Percentiles rank a stretch among this genome's conserved stretches.
These are phyloP conservation scores for Neurospora intermedia DNA, from an alignment of 495 filamentous ascomycete genomes.

Conservation along the genomic window DNA sequence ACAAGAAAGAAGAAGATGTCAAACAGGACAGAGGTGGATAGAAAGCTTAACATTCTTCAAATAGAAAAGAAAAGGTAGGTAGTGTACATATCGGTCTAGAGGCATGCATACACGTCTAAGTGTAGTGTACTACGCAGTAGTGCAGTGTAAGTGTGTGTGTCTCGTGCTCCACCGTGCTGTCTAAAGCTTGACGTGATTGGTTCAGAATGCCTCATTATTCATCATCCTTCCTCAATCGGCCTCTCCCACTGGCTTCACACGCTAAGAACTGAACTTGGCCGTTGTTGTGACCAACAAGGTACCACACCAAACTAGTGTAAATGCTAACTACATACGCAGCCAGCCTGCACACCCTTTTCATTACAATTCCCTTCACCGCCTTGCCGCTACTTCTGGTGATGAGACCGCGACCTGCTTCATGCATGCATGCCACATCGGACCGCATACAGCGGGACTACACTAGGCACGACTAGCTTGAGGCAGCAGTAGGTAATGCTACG, in stretches of 20 bases:
- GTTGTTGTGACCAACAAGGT: not conserved
- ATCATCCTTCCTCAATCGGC: not conserved
- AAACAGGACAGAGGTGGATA: not conserved
- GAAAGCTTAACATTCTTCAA: conserved; percentile 6
- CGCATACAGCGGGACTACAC: not conserved
- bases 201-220: not conserved
- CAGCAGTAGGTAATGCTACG: not conserved
- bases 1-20: not conserved
- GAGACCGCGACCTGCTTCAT: not conserved
- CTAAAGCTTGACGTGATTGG: not conserved
- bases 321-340: not conserved
- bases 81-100: not conserved
- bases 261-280: not conserved
- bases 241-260: not conserved
- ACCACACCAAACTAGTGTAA: not conserved
- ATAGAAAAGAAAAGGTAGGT: not conserved
- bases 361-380: not conserved
- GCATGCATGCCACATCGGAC: not conserved
- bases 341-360: not conserved
- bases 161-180: not conserved
- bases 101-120: not conserved
- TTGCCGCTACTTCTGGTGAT: not conserved
- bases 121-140: too few species aligned
- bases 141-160: not conserved
- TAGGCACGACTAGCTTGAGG: not conserved